phyloP scores from a whole-genome alignment of 1,139 yeast species.

The Candida sp. region DNA sequence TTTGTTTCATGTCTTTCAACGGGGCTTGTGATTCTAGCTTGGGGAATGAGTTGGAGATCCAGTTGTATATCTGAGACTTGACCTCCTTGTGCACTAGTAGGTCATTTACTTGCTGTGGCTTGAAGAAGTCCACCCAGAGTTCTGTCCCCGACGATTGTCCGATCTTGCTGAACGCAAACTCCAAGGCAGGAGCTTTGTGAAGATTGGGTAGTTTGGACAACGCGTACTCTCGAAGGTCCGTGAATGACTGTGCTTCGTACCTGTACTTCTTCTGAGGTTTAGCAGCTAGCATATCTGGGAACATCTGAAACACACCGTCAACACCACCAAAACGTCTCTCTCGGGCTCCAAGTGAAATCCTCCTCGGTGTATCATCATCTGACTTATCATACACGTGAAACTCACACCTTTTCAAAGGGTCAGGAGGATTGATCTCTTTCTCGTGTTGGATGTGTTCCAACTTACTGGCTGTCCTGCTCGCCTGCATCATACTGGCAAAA shows the following conservation, averaged over 20 bases:
- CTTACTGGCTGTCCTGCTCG: constrained; percentile 26
- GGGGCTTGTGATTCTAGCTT: constrained; percentile 32
- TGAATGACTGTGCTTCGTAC: not conserved
- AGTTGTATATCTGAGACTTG: constrained; percentile 31
- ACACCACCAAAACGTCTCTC: not conserved
- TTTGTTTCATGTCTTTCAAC: constrained; percentile 29
- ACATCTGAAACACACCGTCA: not conserved
- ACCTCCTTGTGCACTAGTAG: constrained; percentile 34
- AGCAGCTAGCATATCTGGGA: not conserved
- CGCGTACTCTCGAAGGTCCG: constrained; percentile 7
- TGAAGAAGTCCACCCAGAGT: constrained; percentile 50
- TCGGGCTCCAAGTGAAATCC: not conserved
- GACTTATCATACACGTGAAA: constrained; percentile 23
- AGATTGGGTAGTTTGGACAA: constrained; percentile 17
- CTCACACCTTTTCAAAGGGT: constrained; percentile 15
- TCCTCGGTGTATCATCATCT: not conserved
- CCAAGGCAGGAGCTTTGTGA: constrained; percentile 18
- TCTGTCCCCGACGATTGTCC: constrained; percentile 3
- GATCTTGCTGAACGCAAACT: constrained; percentile 24
- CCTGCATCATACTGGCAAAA: constrained; percentile 31
- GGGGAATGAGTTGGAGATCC: constrained; percentile 56
- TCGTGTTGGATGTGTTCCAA: constrained; percentile 15
- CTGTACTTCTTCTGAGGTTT: not conserved
- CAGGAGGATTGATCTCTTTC: constrained; percentile 23
- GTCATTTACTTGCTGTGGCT: constrained; percentile 40